A percentile compares a stretch with the other conserved stretches of the same genome.
Conservation (phyloP, 2,329 filamentous ascomycete genomes). For the Ophiostoma perfectum region DNA sequence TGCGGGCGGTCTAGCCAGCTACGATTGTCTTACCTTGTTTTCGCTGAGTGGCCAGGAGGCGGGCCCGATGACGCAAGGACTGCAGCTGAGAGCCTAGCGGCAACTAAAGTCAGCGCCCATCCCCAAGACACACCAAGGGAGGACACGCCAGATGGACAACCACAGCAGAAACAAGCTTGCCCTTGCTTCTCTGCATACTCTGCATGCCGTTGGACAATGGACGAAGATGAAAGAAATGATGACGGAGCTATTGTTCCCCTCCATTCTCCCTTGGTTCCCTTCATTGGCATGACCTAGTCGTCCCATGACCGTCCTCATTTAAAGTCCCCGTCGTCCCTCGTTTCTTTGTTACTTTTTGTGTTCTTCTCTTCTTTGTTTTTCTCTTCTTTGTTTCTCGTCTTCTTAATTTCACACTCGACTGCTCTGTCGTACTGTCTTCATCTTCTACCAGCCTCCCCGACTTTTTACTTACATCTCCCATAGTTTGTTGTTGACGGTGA, state of each 20-base stretch:
- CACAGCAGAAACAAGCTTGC: neutral
- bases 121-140: neutral
- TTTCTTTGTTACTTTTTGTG: neutral
- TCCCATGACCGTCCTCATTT: neutral
- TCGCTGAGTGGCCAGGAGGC: neutral
- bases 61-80: slow-evolving; percentile 21
- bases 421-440: neutral
- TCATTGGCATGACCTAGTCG: neutral
- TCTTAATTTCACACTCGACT: neutral
- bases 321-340: neutral
- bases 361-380: neutral
- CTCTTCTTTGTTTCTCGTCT: neutral
- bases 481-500: slow-evolving; percentile 93
- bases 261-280: neutral
- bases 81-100: slow-evolving; percentile 1
- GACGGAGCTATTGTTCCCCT: slow-evolving; percentile 1
- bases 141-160: neutral
- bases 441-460: slow-evolving; percentile 14
- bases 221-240: neutral
- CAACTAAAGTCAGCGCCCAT: neutral
- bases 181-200: neutral
- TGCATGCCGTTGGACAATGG: neutral
- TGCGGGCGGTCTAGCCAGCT: neutral
- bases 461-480: neutral
- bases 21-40: slow-evolving; percentile 19